Percentiles rank a stretch among this genome's conserved stretches.
Conservation (phyloP, 345 rosid species). For the Populus tremula region DNA sequence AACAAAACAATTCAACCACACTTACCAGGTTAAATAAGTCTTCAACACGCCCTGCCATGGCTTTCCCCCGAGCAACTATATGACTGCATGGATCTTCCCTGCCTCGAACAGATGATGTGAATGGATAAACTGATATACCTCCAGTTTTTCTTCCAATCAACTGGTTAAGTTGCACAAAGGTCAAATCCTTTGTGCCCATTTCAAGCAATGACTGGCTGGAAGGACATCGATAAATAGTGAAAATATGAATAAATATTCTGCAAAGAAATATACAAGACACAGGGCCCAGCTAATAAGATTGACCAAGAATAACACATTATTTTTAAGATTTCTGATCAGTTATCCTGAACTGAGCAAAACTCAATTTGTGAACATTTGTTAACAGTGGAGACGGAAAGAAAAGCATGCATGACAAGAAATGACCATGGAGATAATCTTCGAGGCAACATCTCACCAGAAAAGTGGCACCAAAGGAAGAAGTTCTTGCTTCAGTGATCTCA, state of each 20-base stretch:
- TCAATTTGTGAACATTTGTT: background rate
- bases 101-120: conserved; percentile 79
- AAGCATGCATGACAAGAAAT: conserved; percentile 6
- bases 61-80: conserved; percentile 87
- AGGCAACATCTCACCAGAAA: conserved; percentile 67
- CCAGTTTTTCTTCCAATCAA: conserved; percentile 98
- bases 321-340: background rate
- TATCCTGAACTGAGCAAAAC: background rate
- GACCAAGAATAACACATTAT: background rate
- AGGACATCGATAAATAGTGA: conserved; percentile 4
- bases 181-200: conserved; percentile 94
- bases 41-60: conserved; percentile 88
- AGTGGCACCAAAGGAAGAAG: conserved; percentile 89
- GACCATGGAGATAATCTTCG: background rate
- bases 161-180: conserved; percentile 95
- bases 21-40: conserved; percentile 88
- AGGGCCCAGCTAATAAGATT: background rate
- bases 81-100: conserved; percentile 75
- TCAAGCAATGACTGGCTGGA: conserved; percentile 90
- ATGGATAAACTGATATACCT: conserved; percentile 91
- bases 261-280: background rate
- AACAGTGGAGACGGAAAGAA: background rate
- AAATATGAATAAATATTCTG: background rate
- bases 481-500: conserved; percentile 79
- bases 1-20: conserved; percentile 6